Base-by-base conservation (phyloP, 2,329 filamentous ascomycete genomes). In the Aspergillus brunneoviolaceus region DNA sequence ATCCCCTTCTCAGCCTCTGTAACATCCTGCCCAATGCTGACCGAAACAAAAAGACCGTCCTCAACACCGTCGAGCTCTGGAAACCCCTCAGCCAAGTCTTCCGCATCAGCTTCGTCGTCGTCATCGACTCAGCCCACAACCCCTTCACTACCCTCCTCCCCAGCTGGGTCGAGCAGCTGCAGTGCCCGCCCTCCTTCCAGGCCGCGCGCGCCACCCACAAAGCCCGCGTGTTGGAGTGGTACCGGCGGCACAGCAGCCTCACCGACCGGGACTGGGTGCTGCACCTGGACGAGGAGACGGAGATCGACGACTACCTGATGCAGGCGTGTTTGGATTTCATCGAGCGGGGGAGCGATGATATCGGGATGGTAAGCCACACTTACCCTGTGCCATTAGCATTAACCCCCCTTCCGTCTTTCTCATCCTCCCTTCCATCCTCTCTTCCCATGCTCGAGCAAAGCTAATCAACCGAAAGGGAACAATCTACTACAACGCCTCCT, bases 211-310 rank as follows among this genome's bases (percentile, higher is more conserved):
- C 39, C 16, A 19, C 39, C 39, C 39, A 45, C 53, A 63, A 63
- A n/a, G 61, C 61, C 12, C 53, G 61, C 6, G 59, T 57, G 3
- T 33, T 61, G 27, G 61, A 63, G 48, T 47, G 51, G 25, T 63
- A 59, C 25, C 56, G 59, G n/a, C 47, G 56, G 2, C 59, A 60
- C 11, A 56, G 57, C 21, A 49, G 56, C 6, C 53, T 62, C 3
- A 49, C 49, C 3, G 58, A 61, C 14, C 51, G 58, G 23, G 62
- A 64, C 51, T 64, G 60, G 60, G 48, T 62, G 2, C 23, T 64
- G n/a, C 62, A 64, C 39, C 55, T 64, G 5, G 62, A 63, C 19
- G 60, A 64, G 42, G 62, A 64, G 45, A 60, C 60, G 5, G 57
- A 64, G 31, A 60, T 64, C 21, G 60, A 64, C 52, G 60, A 61